Percentiles rank a stretch among this genome's conserved stretches.
phyloP scores from a whole-genome alignment of 345 rosid genomes.

The Psidium guajava region DNA sequence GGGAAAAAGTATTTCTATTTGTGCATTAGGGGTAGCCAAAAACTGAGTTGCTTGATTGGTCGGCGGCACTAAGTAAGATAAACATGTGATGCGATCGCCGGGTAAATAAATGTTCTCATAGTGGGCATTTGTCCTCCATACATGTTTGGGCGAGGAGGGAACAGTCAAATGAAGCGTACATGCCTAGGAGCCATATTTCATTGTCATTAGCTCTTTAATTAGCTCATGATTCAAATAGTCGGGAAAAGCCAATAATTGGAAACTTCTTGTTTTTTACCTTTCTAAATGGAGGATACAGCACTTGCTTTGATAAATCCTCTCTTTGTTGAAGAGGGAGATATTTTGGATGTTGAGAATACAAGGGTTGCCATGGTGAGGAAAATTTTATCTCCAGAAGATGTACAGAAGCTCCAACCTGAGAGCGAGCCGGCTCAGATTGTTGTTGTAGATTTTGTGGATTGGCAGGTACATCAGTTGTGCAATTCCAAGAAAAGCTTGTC shows the following conservation, averaged over 20 bases:
- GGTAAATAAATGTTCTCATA: neutral
- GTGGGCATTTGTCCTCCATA: neutral
- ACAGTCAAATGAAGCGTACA: neutral
- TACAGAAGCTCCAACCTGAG: slow-evolving; percentile 44
- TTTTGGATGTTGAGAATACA: slow-evolving; percentile 27
- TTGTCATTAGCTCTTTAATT: neutral
- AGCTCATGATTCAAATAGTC: neutral
- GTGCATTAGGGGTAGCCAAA: neutral
- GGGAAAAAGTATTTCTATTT: neutral
- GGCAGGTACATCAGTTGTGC: slow-evolving; percentile 50
- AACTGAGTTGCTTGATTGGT: neutral
- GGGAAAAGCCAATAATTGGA: neutral
- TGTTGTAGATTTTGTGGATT: slow-evolving; percentile 53
- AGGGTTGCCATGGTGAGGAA: slow-evolving; percentile 40
- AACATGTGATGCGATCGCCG: neutral
- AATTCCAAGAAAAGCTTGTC: neutral
- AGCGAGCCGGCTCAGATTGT: slow-evolving; percentile 27
- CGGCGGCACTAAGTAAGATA: neutral
- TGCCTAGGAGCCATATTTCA: neutral
- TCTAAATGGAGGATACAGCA: slow-evolving; percentile 33
- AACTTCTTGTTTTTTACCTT: slow-evolving; percentile 1
- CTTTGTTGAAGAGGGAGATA: slow-evolving; percentile 33
- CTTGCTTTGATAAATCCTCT: slow-evolving; percentile 53
- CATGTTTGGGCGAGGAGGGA: neutral
- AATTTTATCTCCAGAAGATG: slow-evolving; percentile 53